phyloP scores from a whole-genome alignment of 768 basidiomycete species.

The Macrolepiota dolichaula region DNA sequence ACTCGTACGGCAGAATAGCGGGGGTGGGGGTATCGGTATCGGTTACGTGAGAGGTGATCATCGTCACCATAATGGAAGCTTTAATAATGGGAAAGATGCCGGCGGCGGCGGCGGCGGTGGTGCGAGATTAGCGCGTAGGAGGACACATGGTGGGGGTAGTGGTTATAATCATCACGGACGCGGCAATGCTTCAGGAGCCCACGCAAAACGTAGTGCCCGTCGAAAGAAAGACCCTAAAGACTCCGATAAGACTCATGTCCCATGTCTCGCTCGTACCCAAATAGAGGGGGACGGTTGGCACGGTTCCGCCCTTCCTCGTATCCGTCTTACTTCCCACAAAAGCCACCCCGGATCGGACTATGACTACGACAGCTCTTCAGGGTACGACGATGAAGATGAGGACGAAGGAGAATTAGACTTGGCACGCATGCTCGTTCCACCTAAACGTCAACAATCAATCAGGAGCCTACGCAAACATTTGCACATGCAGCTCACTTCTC shows the following conservation, averaged over 20 bases:
- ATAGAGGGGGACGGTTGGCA: constrained; percentile 59
- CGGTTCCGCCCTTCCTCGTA: constrained; percentile 14
- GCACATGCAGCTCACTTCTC: constrained; percentile 1
- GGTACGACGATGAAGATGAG: constrained; percentile 34
- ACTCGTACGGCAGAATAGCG: constrained; percentile 24
- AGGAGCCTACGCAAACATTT: constrained; percentile 67
- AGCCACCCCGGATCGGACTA: not conserved
- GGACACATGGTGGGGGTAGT: no score
- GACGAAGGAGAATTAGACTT: constrained; percentile 57
- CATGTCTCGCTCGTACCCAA: constrained; percentile 57
- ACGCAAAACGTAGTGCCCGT: not conserved
- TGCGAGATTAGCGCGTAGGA: not conserved
- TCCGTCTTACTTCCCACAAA: not conserved
- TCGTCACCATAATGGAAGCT: not conserved
- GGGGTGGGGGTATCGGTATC: not conserved
- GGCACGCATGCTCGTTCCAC: constrained; percentile 62
- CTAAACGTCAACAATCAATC: constrained; percentile 73
- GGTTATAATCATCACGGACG: no score
- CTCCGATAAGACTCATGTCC: constrained; percentile 37
- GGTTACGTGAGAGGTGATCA: constrained; percentile 15
- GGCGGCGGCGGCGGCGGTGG: not conserved
- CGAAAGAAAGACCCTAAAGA: not conserved
- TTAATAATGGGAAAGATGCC: not conserved
- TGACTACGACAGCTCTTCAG: not conserved
- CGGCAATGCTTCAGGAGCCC: not conserved